Percentiles rank a stretch among this genome's conserved stretches.
Evolutionary conservation across 2,329 filamentous ascomycete genomes (phyloP).

Genomic region (Myriosclerotinia curreyana): DNA sequence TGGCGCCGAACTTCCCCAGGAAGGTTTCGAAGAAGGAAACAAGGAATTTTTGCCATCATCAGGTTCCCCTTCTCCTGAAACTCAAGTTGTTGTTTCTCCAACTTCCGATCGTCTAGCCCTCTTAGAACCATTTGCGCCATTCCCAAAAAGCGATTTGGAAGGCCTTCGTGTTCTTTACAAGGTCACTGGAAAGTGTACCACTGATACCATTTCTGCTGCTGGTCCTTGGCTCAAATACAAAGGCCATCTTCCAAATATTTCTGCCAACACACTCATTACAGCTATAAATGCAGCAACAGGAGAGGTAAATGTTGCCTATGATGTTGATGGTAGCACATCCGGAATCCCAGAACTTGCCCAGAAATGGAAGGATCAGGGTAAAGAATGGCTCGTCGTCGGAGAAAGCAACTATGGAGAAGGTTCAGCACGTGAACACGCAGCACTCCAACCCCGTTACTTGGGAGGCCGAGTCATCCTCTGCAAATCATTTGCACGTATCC

Average conservation of each 20-base stretch:
- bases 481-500: slow-evolving; percentile 87
- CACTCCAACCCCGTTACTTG: slow-evolving; percentile 85
- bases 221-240: slow-evolving; percentile 99
- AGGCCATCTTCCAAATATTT: slow-evolving; percentile 96
- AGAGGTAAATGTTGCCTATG: slow-evolving; percentile 90
- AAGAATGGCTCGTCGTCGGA: slow-evolving; percentile 89
- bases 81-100: slow-evolving; percentile 75
- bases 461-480: slow-evolving; percentile 79
- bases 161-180: slow-evolving; percentile 89
- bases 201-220: slow-evolving; percentile 95
- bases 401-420: slow-evolving; percentile 98
- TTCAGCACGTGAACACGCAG: slow-evolving; percentile 83
- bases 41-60: slow-evolving; percentile 69
- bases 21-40: slow-evolving; percentile 75
- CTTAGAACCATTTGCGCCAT: slow-evolving; percentile 84
- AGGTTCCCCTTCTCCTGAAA: slow-evolving; percentile 66
- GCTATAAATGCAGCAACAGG: slow-evolving; percentile 88
- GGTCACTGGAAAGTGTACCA: slow-evolving; percentile 96
- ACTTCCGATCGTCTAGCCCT: slow-evolving; percentile 87
- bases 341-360: slow-evolving; percentile 86
- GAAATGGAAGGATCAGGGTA: slow-evolving; percentile 72
- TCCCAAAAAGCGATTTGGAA: slow-evolving; percentile 71
- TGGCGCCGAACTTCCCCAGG: slow-evolving; percentile 61
- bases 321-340: slow-evolving; percentile 69
- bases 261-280: slow-evolving; percentile 93